Evolutionary conservation across 306 rosid genomes (phyloP), one percentile per base, ranked within the genome.

Genomic region (Vigna nakashimae): DNA sequence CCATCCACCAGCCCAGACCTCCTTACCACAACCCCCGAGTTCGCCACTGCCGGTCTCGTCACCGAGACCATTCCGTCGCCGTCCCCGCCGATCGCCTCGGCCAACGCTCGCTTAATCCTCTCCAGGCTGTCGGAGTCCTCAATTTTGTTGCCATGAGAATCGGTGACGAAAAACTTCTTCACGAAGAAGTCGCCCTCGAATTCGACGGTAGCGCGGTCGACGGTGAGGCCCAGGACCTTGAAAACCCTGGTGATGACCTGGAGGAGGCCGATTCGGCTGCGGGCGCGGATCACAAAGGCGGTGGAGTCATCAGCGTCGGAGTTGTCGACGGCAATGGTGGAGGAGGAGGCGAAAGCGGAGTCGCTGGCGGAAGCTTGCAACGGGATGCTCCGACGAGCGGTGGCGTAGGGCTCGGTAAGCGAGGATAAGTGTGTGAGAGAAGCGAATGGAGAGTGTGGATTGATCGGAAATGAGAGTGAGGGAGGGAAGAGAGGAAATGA

Each of bases 231-330:
- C 75, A 90, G 92, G 86, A 88, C 87, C 65, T 79, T 83, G 86
- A 90, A 90, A 53, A 88, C 91, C 73, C 89, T 86, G 72, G 91
- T 80, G 77, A 88, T 85, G 78, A 90, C 82, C 74, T 85, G 91
- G 75, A 90, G 92, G 49, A 90, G 91, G 38, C 96, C 92, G 72
- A 88, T 90, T 51, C 87, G 85, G 83, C 82, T 88, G 38, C 87
- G 88, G 38, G 92, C 88, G 0, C 90, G 91, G 75, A 90, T 87
- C 48, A 86, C 87, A 84, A 88, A 86, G 6, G 79, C 81, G 43
- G 96, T 90, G 77, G 82, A 78, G 18, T 81, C 76, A 32, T n/a
- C 24, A 34, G 69, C 50, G 7, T 75, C 77, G 77, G 90, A 74
- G 36, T 83, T 83, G 7, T 85, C 87, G 5, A 88, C 84, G 36